These are phyloP conservation scores for Suhomyces sp. DNA, from an alignment of 805 yeast genomes.

Conservation along the genomic window DNA sequence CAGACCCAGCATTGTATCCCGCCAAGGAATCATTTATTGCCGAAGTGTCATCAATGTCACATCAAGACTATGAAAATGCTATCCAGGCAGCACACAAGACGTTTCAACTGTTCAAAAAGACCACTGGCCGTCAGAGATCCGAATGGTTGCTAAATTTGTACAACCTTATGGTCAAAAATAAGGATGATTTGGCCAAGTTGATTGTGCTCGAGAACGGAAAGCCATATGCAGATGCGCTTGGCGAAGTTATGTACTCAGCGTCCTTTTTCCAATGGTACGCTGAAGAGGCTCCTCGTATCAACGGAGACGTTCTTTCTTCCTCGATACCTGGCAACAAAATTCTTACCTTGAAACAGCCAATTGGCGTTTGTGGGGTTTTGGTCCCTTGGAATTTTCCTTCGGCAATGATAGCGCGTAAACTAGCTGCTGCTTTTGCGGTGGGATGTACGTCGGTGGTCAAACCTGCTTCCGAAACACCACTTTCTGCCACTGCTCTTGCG, in stretches of 20 bases:
- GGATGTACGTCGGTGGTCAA: constrained; percentile 77
- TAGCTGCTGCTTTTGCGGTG: constrained; percentile 75
- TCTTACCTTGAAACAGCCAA: constrained; percentile 64
- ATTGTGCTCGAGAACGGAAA: constrained; percentile 75
- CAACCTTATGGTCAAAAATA: constrained; percentile 52
- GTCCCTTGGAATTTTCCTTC: constrained; percentile 87
- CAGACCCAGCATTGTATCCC: constrained; percentile 66
- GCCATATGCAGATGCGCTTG: constrained; percentile 65
- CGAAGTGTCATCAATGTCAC: constrained; percentile 53
- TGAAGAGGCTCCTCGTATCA: constrained; percentile 70
- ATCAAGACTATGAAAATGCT: constrained; percentile 52
- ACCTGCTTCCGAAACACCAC: constrained; percentile 77
- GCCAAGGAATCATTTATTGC: constrained; percentile 43
- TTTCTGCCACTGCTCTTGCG: constrained; percentile 67
- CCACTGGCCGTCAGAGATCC: constrained; percentile 57
- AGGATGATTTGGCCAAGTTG: constrained; percentile 62
- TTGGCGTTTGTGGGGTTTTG: constrained; percentile 75
- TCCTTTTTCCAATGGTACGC: constrained; percentile 89
- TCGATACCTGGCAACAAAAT: constrained; percentile 48
- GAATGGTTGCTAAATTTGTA: constrained; percentile 51
- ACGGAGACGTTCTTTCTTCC: constrained; percentile 67
- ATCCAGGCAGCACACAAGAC: constrained; percentile 54
- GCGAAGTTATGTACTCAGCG: constrained; percentile 66
- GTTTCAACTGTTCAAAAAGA: constrained; percentile 49
- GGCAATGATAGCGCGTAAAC: constrained; percentile 72